Base-by-base conservation (phyloP, 2,329 filamentous ascomycete genomes). In the Xylaria arbuscula region DNA sequence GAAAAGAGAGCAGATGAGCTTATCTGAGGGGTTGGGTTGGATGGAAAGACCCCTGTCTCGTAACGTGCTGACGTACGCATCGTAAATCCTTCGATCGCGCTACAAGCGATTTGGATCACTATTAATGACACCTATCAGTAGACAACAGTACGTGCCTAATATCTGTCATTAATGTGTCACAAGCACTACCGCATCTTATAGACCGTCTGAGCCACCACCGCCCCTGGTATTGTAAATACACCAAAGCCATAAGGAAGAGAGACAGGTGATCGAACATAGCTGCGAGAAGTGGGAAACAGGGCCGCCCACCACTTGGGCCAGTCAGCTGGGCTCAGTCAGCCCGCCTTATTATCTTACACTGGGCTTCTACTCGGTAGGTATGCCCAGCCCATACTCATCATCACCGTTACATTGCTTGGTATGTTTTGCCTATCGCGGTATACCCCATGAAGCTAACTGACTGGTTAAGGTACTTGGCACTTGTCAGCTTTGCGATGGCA, bases 31-130 rank as follows among this genome's bases (percentile, higher is more conserved):
- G 36, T 56, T n/a, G 10, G 45, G 28, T 62, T 57, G 47, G 48
- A 36, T 17, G 28, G 38, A 24, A 11, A 38, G 48, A 56, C 59
- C 50, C 64, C 60, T 60, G 64, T 64, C 22, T 24, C 48, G 17
- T 24, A 42, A 22, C 42, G 17, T 34, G 62, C 66, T 70, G 63
- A 70, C 68, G 65, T 68, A 66, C 55, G 50, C 66, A 68, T 60
- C 63, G 42, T 68, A 68, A 65, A 63, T 68, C 61, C 32, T 48
- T 15, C 8, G 28, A 51, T 28, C 45, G 45, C 19, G 45, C 19
- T n/a, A 47, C n/a, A 17, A 6, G 2, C 28, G 38, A 13, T 22
- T 50, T 34, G 38, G 22, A 59, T 24, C 32, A 60, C 13, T 9
- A 48, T 62, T n/a, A 11, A 28, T 63, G 32, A 47, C 55, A 22